Evolutionary conservation across 345 rosid species (phyloP), one percentile per base, ranked within the genome.

Genomic region (Hibiscus trionum): DNA sequence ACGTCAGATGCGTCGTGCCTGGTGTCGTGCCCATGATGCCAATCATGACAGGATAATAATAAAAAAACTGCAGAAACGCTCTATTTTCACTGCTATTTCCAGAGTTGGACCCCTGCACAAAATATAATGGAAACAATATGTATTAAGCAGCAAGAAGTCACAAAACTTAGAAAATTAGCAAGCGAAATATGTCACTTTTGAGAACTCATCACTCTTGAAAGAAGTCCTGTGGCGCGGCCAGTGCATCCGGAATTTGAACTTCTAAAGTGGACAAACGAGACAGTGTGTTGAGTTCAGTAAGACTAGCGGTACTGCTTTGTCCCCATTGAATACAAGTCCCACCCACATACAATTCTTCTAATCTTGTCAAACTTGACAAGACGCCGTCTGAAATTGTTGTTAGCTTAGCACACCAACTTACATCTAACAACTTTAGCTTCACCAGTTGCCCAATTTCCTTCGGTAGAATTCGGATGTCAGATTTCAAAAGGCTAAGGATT

Each of bases 261-360:
- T 15, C 70, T 9, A 83, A 53, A 53, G 21, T 3, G 11, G 74
- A 76, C 35, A 83, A 15, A 6, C 57, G 11, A 7, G 72, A 3
- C 72, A 77, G 58, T 3, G n/a, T 15, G 42, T 78, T 76, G 26
- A 78, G 26, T 73, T 78, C 80, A n/a, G 47, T 35, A 1, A 82
- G 76, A 44, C 44, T 49, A 4, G 12, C 3, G 14, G 76, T 78
- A 5, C 76, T 80, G 0, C 64, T 5, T 29, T 6, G 26, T 55
- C 72, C 79, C 86, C 84, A 77, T 0, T 47, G 1, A 14, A 2
- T 0, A 65, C 27, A 73, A 27, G 73, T 49, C 4, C 39, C 4
- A 0, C 15, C 12, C 74, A 75, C 44, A 52, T 53, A 66, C 0
- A 84, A 4, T n/a, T 81, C 82, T 68, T 83, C 87, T 17, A 81